Percentiles rank a stretch among this genome's conserved stretches.
Conservation (phyloP, 352 stramenopile genomes). For the Thalassiosira mediterranea region DNA sequence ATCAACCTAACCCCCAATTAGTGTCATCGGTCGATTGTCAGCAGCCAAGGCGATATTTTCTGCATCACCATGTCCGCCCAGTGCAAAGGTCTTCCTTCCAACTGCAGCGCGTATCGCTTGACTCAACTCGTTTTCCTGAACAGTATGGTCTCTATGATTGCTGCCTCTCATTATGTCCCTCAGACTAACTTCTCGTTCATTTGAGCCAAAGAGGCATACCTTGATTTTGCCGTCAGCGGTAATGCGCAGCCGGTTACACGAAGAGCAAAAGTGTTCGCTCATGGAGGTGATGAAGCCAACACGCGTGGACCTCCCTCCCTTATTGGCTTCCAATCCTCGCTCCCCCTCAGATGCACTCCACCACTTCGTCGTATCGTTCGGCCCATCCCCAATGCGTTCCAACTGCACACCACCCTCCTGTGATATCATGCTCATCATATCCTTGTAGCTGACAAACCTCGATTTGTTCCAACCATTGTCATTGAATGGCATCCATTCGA, state of each 20-base stretch:
- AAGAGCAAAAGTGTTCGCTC: slow-evolving; percentile 97
- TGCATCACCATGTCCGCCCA: slow-evolving; percentile 95
- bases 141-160: slow-evolving; percentile 66
- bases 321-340: slow-evolving; percentile 47
- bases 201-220: slow-evolving; percentile 95
- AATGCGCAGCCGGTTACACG: slow-evolving; percentile 95
- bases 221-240: slow-evolving; percentile 92
- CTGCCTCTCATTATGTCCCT: slow-evolving; percentile 88
- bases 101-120: slow-evolving; percentile 90
- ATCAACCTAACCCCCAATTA: slow-evolving; percentile 93
- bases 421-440: slow-evolving; percentile 88
- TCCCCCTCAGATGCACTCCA: no score
- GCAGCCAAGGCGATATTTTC: slow-evolving; percentile 86
- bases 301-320: slow-evolving; percentile 6
- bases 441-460: slow-evolving; percentile 92
- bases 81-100: slow-evolving; percentile 90
- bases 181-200: slow-evolving; percentile 89
- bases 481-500: slow-evolving; percentile 99
- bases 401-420: slow-evolving; percentile 17
- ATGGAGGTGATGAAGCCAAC: slow-evolving; percentile 97
- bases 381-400: slow-evolving; percentile 64
- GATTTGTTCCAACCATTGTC: slow-evolving; percentile 94
- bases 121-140: slow-evolving; percentile 86
- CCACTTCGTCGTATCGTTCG: slow-evolving; percentile 96
- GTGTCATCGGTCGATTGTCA: slow-evolving; percentile 96